Evolutionary conservation across 495 filamentous ascomycete species (phyloP).

Genomic region (Apodospora peruviana): DNA sequence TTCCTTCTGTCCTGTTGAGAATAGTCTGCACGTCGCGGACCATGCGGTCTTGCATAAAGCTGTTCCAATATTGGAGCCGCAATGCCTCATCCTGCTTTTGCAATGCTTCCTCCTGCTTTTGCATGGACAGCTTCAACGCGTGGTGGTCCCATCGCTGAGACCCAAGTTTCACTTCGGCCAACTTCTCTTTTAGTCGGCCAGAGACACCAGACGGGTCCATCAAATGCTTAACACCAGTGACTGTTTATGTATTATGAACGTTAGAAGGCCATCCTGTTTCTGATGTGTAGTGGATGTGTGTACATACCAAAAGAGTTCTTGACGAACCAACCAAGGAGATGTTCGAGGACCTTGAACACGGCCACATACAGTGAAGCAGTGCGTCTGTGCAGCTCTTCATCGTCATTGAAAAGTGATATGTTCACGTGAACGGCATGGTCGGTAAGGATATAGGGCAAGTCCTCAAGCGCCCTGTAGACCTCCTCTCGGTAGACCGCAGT

Average conservation of each 20-base stretch:
- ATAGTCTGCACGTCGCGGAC: not conserved
- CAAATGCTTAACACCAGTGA: not conserved
- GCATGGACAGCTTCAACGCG: too few species aligned
- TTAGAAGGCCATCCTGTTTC: too few species aligned
- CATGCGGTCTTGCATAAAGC: not conserved
- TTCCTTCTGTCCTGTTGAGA: not conserved
- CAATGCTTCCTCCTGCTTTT: too few species aligned
- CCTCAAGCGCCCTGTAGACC: conserved; percentile 14
- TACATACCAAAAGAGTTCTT: conserved; percentile 11
- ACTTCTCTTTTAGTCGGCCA: conserved; percentile 4
- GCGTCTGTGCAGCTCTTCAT: conserved; percentile 15
- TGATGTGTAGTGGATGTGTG: too few species aligned
- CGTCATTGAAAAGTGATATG: not conserved
- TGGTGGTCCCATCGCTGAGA: conserved; percentile 7
- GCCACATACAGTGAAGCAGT: conserved; percentile 9
- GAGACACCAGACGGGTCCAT: conserved; percentile 9
- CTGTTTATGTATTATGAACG: too few species aligned
- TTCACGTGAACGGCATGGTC: conserved; percentile 5
- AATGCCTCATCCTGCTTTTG: too few species aligned
- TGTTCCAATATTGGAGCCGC: too few species aligned
- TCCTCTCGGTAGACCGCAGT: conserved; percentile 4
- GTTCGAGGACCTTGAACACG: conserved; percentile 7
- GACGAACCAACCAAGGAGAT: conserved; percentile 16
- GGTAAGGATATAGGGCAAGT: conserved; percentile 11
- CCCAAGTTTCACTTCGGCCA: conserved; percentile 5